Evolutionary conservation across 768 basidiomycete genomes (phyloP).

Genomic region (Porphyrellus cyaneotinctus): DNA sequence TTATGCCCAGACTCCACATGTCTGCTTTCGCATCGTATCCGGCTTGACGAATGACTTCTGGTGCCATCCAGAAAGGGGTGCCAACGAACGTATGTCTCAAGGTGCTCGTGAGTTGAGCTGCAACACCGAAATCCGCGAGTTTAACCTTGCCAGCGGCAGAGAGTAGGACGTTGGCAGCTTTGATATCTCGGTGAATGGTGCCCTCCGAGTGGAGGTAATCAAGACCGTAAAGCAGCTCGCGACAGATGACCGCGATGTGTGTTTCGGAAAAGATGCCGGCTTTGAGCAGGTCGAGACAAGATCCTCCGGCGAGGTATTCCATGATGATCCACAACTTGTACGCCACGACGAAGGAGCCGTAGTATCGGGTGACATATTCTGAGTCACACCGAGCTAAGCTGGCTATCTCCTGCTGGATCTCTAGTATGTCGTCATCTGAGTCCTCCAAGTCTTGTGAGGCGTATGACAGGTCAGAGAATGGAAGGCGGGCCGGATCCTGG

Average conservation of each 20-base stretch:
- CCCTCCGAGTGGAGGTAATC: slow-evolving; percentile 95
- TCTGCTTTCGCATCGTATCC: slow-evolving; percentile 96
- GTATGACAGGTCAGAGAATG: slow-evolving; percentile 1
- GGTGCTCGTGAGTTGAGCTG: slow-evolving; percentile 92
- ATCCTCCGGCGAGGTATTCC: slow-evolving; percentile 99
- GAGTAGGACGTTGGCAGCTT: slow-evolving; percentile 93
- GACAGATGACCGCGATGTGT: slow-evolving; percentile 92
- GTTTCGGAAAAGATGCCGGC: slow-evolving; percentile 86
- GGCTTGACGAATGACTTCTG: slow-evolving; percentile 95
- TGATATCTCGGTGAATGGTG: slow-evolving; percentile 98
- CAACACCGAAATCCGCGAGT: slow-evolving; percentile 97
- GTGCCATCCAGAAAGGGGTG: slow-evolving; percentile 98
- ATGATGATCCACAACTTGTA: slow-evolving; percentile 99
- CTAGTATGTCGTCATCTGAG: slow-evolving; percentile 96
- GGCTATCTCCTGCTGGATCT: slow-evolving; percentile 98
- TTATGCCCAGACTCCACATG: slow-evolving; percentile 98
- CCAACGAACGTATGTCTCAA: slow-evolving; percentile 97
- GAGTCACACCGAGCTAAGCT: slow-evolving; percentile 95
- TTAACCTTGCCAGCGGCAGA: slow-evolving; percentile 92
- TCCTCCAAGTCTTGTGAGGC: slow-evolving; percentile 79
- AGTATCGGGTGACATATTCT: slow-evolving; percentile 94
- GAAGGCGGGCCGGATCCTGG: slow-evolving; percentile 5
- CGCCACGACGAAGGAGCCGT: slow-evolving; percentile 92
- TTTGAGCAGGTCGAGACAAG: slow-evolving; percentile 93
- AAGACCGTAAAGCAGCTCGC: slow-evolving; percentile 87